Evolutionary conservation across 2,329 filamentous ascomycete species (phyloP).

Genomic region (Sporothrix curviconia): DNA sequence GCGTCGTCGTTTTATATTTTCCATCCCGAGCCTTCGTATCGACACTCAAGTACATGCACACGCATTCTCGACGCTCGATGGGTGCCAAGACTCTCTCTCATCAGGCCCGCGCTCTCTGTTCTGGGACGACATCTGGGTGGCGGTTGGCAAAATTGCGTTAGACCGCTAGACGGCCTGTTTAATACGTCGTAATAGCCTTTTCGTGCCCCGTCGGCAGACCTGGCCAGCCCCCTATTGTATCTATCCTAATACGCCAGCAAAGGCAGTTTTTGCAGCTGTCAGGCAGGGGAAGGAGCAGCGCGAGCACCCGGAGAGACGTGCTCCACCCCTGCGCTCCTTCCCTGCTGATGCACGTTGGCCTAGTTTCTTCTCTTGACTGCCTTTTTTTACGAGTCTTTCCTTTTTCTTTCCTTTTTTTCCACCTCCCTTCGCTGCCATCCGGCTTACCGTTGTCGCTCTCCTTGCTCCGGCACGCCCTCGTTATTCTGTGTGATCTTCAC

Average conservation of each 20-base stretch:
- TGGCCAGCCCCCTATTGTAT: no score
- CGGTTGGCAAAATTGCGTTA: constrained; percentile 17
- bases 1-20: neutral
- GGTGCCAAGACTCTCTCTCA: no score
- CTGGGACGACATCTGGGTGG: no score
- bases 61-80: no score
- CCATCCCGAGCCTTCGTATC: neutral
- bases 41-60: neutral
- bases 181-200: no score
- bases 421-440: no score
- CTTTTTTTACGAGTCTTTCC: neutral
- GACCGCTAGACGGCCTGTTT: constrained; percentile 11
- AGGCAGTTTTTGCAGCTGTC: neutral
- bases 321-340: neutral
- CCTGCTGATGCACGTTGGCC: neutral
- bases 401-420: no score
- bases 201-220: no score
- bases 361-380: neutral
- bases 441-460: neutral
- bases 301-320: neutral
- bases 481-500: no score
- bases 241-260: no score
- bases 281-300: neutral
- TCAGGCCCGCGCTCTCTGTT: no score
- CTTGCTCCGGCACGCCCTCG: no score